Conservation (phyloP, 1,139 yeast genomes). For the Hanseniaspora gamundiae region DNA sequence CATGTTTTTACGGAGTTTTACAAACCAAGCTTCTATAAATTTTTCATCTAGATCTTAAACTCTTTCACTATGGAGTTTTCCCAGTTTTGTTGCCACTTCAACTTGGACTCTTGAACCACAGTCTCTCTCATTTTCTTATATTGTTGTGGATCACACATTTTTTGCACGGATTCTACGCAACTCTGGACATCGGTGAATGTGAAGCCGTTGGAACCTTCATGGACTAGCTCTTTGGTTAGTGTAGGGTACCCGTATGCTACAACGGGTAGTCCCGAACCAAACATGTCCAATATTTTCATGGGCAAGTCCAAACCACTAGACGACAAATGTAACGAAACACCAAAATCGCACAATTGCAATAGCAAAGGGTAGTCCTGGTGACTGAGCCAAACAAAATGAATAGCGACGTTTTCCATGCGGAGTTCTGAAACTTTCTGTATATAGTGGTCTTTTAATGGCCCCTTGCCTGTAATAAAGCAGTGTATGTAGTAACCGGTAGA, state of each 20-base stretch:
- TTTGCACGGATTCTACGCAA: background rate
- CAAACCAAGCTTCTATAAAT: background rate
- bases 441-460: constrained; percentile 56
- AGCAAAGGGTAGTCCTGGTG: constrained; percentile 71
- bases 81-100: constrained; percentile 6
- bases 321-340: constrained; percentile 81
- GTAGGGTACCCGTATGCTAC: constrained; percentile 69
- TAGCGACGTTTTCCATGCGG: constrained; percentile 35
- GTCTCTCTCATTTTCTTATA: background rate
- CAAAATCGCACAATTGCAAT: constrained; percentile 70
- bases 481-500: constrained; percentile 32
- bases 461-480: constrained; percentile 85
- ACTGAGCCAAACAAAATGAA: constrained; percentile 66
- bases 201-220: constrained; percentile 34
- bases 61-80: constrained; percentile 3
- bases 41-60: background rate
- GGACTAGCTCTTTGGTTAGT: constrained; percentile 43
- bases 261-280: constrained; percentile 94
- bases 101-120: background rate
- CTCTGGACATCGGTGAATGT: constrained; percentile 20
- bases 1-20: constrained; percentile 10
- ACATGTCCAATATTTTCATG: constrained; percentile 93
- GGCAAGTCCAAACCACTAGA: constrained; percentile 92
- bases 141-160: background rate
- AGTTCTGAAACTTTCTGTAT: constrained; percentile 34